Base-by-base conservation (phyloP, 805 yeast genomes). In the Candida sanyiensis region DNA sequence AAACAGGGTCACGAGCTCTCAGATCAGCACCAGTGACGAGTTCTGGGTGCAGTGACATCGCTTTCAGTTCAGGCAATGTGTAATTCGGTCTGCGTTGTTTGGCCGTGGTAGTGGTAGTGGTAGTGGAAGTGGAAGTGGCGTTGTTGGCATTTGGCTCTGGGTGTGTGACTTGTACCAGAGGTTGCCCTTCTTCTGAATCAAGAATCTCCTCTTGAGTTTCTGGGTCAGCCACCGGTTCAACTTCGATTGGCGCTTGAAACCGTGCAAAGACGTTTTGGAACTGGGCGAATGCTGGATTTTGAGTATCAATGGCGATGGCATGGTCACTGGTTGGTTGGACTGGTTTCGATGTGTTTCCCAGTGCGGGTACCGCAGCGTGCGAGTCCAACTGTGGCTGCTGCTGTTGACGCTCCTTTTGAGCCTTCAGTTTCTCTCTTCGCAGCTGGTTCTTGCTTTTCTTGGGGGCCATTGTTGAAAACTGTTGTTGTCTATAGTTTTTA, bases 11-110 rank as follows among this genome's bases (percentile, higher is more conserved):
- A 1, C 69, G 69, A 0, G 97, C 82, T 63, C 89, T 93, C 2
- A 79, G 81, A 58, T 93, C 97, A 50, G 66, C 75, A 94, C 95
- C 83, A 47, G 88, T 95, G 1, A 90, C 80, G 4, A 79, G 54
- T 41, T 84, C 86, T 0, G 97, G 97, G 20, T 64, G 63, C 2
- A 61, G 47, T 0, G 83, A 68, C 17, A 66, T 57, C 1, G 83
- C 67, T 55, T 89, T 90, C 37, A 90, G 63, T 7, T 69, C 65
- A 0, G 89, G 76, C 12, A 90, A 58, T 1, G 93, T 73, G 0
- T 86, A 72, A 48, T 80, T 79, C 36, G 70, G 66, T 33, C 77
- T 66, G 19, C 67, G 61, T 53, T 81, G 79, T 38, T 75, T 67
- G 40, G 70, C 75, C 12, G 77, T 63, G 4, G 70, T 44, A 22